Base-by-base conservation (phyloP, 73 alveolate genomes). In the Paramecium biaurelia region DNA sequence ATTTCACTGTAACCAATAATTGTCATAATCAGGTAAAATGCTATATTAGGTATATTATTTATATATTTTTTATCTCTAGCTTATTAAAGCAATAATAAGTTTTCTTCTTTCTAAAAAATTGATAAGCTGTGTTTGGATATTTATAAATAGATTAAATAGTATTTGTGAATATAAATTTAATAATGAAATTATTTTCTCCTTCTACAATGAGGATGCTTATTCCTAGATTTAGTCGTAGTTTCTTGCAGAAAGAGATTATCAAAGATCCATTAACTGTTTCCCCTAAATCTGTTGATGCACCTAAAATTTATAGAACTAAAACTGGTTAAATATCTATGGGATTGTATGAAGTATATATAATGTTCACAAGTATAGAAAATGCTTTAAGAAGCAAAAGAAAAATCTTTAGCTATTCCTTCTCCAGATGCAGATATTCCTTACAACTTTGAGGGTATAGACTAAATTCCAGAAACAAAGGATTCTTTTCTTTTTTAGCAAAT, bases 361-460 rank as follows among this genome's bases (percentile, higher is more conserved):
- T 35, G 45, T 72, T 37, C 32, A 38, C 0, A 35, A 28, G 45
- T 14, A 18, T 72, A 72, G 86, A 72, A 72, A 72, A 35, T 32
- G 86, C 63, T 72, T 2, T 35, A 32, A 35, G 86, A 72, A 72
- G 86, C 86, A 34, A 72, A 32, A 34, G 56, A 32, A 20, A 72
- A 72, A 72, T 32, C 53, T 21, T 72, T 72, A 72, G 86, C 86
- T 21, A 72, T 72, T 38, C 86, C 86, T 72, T 32, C 56, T 12
- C 86, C 86, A 35, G 86, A 72, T 72, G 86, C 86, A 14, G 86
- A 72, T 18, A 72, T 72, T 72, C 86, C 86, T 12, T 72, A 72
- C n/a, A 72, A 72, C 35, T 72, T 72, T 72, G 86, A 72, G 14
- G 86, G 86, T 5, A 72, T 72, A 20, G 86, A 72, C 34, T n/a